Evolutionary conservation across 257 asterid genomes (phyloP).

Genomic region (Cinchona pubescens): DNA sequence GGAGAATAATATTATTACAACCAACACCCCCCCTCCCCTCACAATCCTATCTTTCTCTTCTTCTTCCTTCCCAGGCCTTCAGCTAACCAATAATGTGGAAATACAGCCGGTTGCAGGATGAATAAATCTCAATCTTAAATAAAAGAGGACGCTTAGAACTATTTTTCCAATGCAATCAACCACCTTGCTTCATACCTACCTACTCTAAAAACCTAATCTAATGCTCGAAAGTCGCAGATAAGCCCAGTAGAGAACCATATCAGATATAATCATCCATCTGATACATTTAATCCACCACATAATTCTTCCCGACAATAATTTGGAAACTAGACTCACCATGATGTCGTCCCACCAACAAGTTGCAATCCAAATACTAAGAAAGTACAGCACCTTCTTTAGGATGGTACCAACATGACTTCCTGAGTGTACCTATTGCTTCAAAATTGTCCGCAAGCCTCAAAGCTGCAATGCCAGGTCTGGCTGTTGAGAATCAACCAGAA

Average conservation of each 20-base stretch:
- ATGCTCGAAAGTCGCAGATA: not conserved
- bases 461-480: slow-evolving; percentile 98
- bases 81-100: not conserved
- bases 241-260: slow-evolving; percentile 9
- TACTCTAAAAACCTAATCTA: not conserved
- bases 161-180: not conserved
- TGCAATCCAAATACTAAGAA: slow-evolving; percentile 3
- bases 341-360: not conserved
- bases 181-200: not conserved
- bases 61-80: not conserved
- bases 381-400: slow-evolving; percentile 6
- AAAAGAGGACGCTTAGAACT: not conserved
- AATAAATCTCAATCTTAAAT: not conserved
- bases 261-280: not conserved
- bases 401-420: not conserved
- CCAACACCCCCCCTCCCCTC: not conserved
- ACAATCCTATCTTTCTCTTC: too few relatives aligned
- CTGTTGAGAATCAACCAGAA: slow-evolving; percentile 85
- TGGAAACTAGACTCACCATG: not conserved
- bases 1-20: not conserved
- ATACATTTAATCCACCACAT: not conserved
- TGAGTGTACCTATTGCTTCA: slow-evolving; percentile 5
- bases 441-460: slow-evolving; percentile 23
- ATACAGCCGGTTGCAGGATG: not conserved
- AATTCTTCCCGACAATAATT: not conserved